Evolutionary conservation across 208 protist species (phyloP).

Genomic region (Porcisia hertigi): DNA sequence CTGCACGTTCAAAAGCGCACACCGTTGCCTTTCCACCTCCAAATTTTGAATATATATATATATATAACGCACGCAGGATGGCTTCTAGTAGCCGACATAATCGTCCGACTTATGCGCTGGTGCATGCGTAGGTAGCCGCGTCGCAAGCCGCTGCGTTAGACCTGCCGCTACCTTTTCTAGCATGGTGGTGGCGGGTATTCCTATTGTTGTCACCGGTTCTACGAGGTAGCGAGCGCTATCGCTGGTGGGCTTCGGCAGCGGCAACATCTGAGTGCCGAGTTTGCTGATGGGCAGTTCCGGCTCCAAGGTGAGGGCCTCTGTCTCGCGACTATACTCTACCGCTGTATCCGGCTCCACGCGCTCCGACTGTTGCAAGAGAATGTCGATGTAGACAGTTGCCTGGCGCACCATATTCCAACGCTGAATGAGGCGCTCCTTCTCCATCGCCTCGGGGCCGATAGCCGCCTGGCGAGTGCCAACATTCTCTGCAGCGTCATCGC

Average conservation of each 20-base stretch:
- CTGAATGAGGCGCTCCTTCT: constrained; percentile 56
- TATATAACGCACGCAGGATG: too few relatives aligned
- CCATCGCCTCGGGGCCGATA: constrained; percentile 34
- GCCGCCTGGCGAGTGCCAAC: constrained; percentile 10
- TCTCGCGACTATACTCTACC: constrained; percentile 75
- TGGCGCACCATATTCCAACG: constrained; percentile 63
- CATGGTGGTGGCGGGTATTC: constrained; percentile 8
- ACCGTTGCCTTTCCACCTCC: not conserved
- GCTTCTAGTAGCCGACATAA: constrained; percentile 23
- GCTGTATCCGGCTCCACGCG: constrained; percentile 53
- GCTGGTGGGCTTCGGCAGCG: constrained; percentile 42
- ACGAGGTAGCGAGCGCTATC: constrained; percentile 55
- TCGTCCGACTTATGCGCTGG: not conserved
- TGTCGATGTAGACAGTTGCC: constrained; percentile 70
- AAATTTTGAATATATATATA: too few relatives aligned
- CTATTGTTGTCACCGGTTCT: constrained; percentile 32
- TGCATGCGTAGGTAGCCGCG: not conserved
- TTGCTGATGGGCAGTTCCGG: constrained; percentile 42
- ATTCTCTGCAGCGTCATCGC: not conserved
- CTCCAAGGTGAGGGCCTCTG: constrained; percentile 60
- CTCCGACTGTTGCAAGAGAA: constrained; percentile 77
- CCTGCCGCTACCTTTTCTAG: constrained; percentile 13
- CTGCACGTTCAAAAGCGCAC: not conserved
- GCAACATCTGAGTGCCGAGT: constrained; percentile 48
- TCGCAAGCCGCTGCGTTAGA: constrained; percentile 18